A percentile compares a stretch with the other conserved stretches of the same genome.
Evolutionary conservation across 176 grass and related monocot genomes (phyloP).

Genomic region (Dactylis glomerata): DNA sequence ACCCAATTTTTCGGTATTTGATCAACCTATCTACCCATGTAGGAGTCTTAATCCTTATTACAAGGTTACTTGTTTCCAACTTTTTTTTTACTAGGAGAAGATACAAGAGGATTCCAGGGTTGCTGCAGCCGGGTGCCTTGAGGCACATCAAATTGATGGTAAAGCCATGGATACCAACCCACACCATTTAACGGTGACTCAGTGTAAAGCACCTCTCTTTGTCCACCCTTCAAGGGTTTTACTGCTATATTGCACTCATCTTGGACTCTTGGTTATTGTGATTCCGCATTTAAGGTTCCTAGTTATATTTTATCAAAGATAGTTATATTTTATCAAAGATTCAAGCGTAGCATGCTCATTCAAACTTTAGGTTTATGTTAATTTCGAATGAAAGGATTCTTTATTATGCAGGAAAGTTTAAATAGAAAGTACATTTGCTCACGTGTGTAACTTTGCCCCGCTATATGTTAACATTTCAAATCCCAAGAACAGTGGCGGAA

Average conservation of each 20-base stretch:
- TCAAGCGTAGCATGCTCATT: background rate
- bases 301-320: background rate
- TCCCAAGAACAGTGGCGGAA: background rate
- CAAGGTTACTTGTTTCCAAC: constrained; percentile 1
- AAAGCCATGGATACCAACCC: background rate
- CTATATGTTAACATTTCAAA: constrained; percentile 1
- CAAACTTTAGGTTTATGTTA: background rate
- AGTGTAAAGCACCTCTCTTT: constrained; percentile 25
- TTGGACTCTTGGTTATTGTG: background rate
- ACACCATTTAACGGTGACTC: background rate
- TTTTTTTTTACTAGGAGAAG: constrained; percentile 32
- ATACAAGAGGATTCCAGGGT: constrained; percentile 9
- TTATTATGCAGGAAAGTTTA: background rate
- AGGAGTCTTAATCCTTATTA: background rate
- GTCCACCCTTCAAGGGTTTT: background rate
- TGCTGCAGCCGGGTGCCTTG: background rate
- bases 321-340: background rate
- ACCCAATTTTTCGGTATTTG: background rate
- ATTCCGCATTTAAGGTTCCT: background rate
- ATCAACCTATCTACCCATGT: background rate
- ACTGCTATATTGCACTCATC: background rate
- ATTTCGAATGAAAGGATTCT: background rate
- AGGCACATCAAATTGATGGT: constrained; percentile 19
- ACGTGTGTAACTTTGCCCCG: background rate
- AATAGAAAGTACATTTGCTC: constrained; percentile 6